Evolutionary conservation across 2,329 filamentous ascomycete genomes (phyloP).

Genomic region (Cercospora zeina): DNA sequence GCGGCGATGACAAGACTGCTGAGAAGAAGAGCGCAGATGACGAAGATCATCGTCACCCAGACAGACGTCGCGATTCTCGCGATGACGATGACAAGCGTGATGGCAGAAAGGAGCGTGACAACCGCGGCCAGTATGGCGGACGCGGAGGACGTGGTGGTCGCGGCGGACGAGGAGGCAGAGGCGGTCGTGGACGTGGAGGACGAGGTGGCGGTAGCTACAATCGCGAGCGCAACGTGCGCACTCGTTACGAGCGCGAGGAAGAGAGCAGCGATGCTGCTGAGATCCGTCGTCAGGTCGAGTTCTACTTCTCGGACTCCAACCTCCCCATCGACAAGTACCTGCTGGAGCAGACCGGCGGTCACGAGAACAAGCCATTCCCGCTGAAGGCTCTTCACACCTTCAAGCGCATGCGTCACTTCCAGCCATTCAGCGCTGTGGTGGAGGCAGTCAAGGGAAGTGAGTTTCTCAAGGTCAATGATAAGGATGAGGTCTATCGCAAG

Average conservation of each 20-base stretch:
- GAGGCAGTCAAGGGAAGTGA: slow-evolving; percentile 77
- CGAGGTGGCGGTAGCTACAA: slow-evolving; percentile 25
- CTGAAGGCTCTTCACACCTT: slow-evolving; percentile 79
- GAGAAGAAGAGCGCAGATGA: slow-evolving; percentile 25
- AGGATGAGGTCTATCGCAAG: slow-evolving; percentile 75
- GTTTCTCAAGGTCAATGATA: slow-evolving; percentile 70
- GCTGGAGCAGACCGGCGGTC: slow-evolving; percentile 73
- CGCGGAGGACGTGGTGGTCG: slow-evolving; percentile 25
- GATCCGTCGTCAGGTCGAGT: slow-evolving; percentile 91
- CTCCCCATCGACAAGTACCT: slow-evolving; percentile 86
- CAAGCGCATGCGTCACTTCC: slow-evolving; percentile 94
- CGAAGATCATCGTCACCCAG: slow-evolving; percentile 27
- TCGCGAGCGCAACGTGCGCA: slow-evolving; percentile 27
- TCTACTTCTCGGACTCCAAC: slow-evolving; percentile 93
- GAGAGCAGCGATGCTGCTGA: slow-evolving; percentile 74
- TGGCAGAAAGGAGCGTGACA: slow-evolving; percentile 23
- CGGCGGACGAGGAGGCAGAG: slow-evolving; percentile 23
- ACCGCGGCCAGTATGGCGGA: slow-evolving; percentile 19
- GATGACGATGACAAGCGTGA: slow-evolving; percentile 27
- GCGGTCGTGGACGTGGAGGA: slow-evolving; percentile 19
- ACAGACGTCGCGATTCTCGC: slow-evolving; percentile 14
- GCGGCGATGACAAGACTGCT: slow-evolving; percentile 20
- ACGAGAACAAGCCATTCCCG: slow-evolving; percentile 76
- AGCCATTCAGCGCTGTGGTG: slow-evolving; percentile 80
- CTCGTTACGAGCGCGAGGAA: slow-evolving; percentile 52